Conservation (phyloP, 164 flowering plant genomes). For the Magnolia kwangsiensis region DNA sequence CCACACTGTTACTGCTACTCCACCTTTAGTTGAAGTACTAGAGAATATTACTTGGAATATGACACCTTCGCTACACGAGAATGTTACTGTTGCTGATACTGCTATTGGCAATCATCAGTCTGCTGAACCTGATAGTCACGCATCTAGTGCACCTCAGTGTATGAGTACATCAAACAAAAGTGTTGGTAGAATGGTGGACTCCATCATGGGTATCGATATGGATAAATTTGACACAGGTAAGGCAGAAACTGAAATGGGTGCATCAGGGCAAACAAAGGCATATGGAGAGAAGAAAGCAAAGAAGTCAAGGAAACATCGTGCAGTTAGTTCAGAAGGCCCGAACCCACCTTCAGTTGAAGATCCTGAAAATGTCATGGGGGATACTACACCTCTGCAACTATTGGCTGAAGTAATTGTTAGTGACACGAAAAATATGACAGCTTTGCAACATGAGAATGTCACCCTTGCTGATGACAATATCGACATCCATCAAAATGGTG, state of each 20-base stretch:
- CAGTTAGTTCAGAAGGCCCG: not conserved
- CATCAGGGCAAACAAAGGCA: constrained; percentile 6
- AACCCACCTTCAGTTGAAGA: constrained; percentile 2
- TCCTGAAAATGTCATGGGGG: not conserved
- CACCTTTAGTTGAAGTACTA: too few relatives aligned
- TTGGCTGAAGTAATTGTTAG: not conserved
- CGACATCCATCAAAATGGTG: not conserved
- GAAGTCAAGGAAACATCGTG: not conserved
- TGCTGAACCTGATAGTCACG: not conserved
- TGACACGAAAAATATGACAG: not conserved
- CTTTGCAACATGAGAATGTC: not conserved
- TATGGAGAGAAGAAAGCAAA: constrained; percentile 3
- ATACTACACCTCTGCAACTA: not conserved
- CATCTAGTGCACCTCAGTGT: not conserved
- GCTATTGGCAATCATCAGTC: not conserved
- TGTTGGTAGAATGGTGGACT: not conserved
- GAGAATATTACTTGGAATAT: too few relatives aligned
- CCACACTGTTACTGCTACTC: too few relatives aligned
- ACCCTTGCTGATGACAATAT: not conserved
- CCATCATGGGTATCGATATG: not conserved
- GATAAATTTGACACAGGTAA: not conserved
- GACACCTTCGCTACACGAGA: not conserved
- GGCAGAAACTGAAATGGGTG: not conserved
- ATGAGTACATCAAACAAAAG: not conserved
- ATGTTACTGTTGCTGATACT: not conserved